These are phyloP conservation scores for Fusarium haematococcum DNA, from an alignment of 2,329 filamentous ascomycete genomes.

Conservation along the genomic window DNA sequence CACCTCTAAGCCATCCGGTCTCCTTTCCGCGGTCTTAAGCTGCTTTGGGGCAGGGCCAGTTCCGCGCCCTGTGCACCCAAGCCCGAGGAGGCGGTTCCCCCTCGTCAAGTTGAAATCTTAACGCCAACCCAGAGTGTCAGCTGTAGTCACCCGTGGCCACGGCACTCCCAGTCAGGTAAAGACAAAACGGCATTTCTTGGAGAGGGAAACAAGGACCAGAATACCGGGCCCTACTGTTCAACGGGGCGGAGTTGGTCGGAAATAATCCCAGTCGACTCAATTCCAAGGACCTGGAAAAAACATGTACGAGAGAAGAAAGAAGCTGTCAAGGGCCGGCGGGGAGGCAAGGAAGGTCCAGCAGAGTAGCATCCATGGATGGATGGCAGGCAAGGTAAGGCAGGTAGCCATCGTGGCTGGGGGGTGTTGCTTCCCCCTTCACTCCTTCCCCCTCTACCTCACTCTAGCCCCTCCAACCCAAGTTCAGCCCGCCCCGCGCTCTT, in stretches of 20 bases:
- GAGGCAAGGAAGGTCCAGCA: constrained; percentile 1
- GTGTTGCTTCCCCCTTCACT: constrained; percentile 37
- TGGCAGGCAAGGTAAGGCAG: constrained; percentile 5
- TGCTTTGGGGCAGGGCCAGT: constrained; percentile 33
- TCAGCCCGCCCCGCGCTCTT: constrained; percentile 39
- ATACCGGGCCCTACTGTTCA: constrained; percentile 34
- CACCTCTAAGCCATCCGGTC: constrained; percentile 26
- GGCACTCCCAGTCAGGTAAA: constrained; percentile 35
- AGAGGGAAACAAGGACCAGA: constrained; percentile 35
- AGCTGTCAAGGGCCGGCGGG: background rate
- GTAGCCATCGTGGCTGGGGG: constrained; percentile 18
- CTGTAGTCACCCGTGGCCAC: constrained; percentile 30
- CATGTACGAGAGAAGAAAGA: background rate
- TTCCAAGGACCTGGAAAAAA: constrained; percentile 19
- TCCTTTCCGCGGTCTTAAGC: constrained; percentile 39
- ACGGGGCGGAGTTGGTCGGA: constrained; percentile 36
- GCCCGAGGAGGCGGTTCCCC: constrained; percentile 32
- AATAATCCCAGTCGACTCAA: constrained; percentile 22
- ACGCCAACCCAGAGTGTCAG: constrained; percentile 20
- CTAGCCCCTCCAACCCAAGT: constrained; percentile 24
- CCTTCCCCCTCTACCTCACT: constrained; percentile 27
- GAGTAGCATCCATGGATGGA: background rate
- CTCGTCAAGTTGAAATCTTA: constrained; percentile 24
- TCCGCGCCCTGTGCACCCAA: constrained; percentile 11
- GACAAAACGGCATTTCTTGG: constrained; percentile 33